phyloP scores from a whole-genome alignment of 116 monocot species.

The Posidonia oceanica region DNA sequence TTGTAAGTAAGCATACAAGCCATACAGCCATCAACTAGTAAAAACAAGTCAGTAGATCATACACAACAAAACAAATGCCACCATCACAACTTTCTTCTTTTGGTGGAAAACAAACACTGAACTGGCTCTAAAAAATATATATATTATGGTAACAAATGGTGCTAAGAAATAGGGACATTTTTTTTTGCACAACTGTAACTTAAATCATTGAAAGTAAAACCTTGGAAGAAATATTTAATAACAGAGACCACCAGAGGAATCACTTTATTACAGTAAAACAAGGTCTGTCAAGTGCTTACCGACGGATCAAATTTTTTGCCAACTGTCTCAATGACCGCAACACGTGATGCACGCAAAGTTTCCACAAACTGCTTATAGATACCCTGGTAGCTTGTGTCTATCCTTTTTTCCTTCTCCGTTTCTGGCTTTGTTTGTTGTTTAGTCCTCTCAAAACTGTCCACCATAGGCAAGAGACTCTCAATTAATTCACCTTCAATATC shows the following conservation, averaged over 20 bases:
- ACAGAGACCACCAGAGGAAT: not conserved
- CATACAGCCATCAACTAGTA: too few species aligned
- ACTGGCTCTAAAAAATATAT: too few species aligned
- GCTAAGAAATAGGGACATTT: too few species aligned
- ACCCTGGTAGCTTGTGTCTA: constrained; percentile 79
- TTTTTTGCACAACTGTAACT: too few species aligned
- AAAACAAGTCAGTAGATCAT: too few species aligned
- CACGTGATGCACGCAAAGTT: constrained; percentile 61
- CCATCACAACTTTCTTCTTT: too few species aligned
- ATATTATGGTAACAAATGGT: too few species aligned
- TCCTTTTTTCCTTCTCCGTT: constrained; percentile 75
- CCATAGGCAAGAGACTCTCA: constrained; percentile 64
- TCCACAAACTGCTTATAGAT: constrained; percentile 98
- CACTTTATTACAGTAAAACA: not conserved
- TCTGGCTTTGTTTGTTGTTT: constrained; percentile 53
- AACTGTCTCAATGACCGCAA: constrained; percentile 64
- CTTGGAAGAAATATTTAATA: too few species aligned
- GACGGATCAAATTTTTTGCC: constrained; percentile 89
- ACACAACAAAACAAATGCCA: too few species aligned
- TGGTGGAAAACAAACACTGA: too few species aligned
- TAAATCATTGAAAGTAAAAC: too few species aligned
- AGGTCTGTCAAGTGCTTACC: constrained; percentile 19
- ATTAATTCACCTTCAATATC: constrained; percentile 53
- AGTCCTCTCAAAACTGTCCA: constrained; percentile 85
- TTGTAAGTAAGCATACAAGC: too few species aligned